Base-by-base conservation (phyloP, 331 rosid genomes). In the Quercus phellos region DNA sequence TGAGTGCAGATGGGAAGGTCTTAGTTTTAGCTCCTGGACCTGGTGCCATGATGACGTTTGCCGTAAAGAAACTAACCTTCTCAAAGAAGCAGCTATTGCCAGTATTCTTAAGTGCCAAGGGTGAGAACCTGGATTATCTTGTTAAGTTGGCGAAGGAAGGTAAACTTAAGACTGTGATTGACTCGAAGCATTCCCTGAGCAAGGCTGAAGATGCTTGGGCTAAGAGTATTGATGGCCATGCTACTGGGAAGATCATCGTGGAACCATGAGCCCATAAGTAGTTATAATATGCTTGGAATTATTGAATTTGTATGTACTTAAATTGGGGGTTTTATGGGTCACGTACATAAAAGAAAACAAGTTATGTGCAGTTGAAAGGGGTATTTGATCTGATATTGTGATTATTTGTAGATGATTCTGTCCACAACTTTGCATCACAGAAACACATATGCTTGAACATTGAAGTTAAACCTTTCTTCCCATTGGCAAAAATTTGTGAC, bases 171-270 rank as follows among this genome's bases (percentile, higher is more conserved):
- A 79, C 82, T 6, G 64, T 73, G 6, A 79, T 87, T 2, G 86
- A 87, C 38, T 81, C 88, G 0, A 81, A 34, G 61, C 51, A 87
- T 70, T 43, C 81, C 12, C 70, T 87, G 53, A 81, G 84, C 63
- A 79, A 81, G 71, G 88, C 78, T 19, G 83, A 84, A 70, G 82
- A 67, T 29, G 90, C 77, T 43, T 87, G 90, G 88, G 78, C 84
- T 5, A 80, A 61, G 75, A 80, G 81, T 17, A 74, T 85, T 6
- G 91, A 83, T 51, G 77, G 91, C 35, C 81, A 78, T 56, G 85
- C 89, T 22, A 78, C 91, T 17, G 87, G 86, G 19, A 88, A 88
- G 74, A 75, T 88, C 84, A 68, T 85, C 24, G 89, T 88, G 55
- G 81, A 78, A 74, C 80, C 82, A 59, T 81, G 35, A 43, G 50